Evolutionary conservation across 192 early-diverging fungal genomes (phyloP), one percentile per base, ranked within the genome.

Genomic region (Entomortierella parvispora): DNA sequence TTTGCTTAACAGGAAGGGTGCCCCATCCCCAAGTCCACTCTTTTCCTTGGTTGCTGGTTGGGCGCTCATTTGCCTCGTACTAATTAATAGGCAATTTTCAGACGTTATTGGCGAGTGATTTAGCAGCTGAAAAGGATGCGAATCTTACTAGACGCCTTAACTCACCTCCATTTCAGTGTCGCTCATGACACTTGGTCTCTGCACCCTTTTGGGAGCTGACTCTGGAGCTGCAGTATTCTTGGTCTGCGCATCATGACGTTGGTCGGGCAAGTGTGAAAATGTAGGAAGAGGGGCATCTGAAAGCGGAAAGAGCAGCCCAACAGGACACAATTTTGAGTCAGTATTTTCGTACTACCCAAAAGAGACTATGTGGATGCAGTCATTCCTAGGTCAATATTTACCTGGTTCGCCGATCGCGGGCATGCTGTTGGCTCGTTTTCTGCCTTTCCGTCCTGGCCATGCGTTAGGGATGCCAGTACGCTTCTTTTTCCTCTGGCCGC

Each of bases 21-120:
- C 92, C 91, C 92, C 92, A 93, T 18, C 83, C 81, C 92, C 92
- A 93, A 14, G 82, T 82, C 90, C 90, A 93, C 28, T 83, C 88
- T 31, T 72, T 71, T 18, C 72, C 58, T 25, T 65, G 67, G 18
- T 52, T 55, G 12, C 51, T 20, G 0, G 68, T 34, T n/a, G 62
- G 68, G 26, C 52, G 55, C 5, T 56, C 23, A 14, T 62, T 63
- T 22, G 60, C 53, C 37, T 77, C 74, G 33, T 77, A 77, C 74
- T 77, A 61, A 22, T 33, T 7, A 15, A 50, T 12, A 48, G 2
- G 28, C n/a, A 44, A 44, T 11, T 40, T 44, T 18, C 0, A 26
- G 7, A n/a, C n/a, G 33, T 23, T 37, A 23, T 43, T 11, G 6
- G 54, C 33, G 18, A 58, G 34, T 42, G 31, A 4, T 14, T 3